Evolutionary conservation across 2,329 filamentous ascomycete genomes (phyloP), one percentile per base, ranked within the genome.

Genomic region (Alternaria sp.): DNA sequence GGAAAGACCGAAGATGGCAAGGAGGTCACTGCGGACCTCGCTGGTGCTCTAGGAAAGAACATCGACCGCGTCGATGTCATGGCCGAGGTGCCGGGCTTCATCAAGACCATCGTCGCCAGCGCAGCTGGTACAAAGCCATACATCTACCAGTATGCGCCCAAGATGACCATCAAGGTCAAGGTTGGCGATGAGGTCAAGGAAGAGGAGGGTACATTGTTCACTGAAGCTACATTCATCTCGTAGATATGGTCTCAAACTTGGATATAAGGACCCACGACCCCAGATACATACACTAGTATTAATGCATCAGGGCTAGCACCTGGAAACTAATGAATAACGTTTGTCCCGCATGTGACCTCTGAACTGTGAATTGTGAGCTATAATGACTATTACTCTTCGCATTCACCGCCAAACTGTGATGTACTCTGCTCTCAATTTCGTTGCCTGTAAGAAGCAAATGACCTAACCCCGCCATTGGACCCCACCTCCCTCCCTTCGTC

Each of bases 141-240:
- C 81, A 98, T 99, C 74, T 99, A 97, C 83, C 96, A 97, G 91
- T 98, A 90, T 81, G 86, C 86, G 18, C 91, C 92, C 61, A 88
- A 88, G 74, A 86, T 93, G 61, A 88, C 87, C 15, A 83, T 99
- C 71, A 95, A 96, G 85, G 75, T 99, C 72, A 96, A 94, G 82
- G 86, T 95, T 67, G 94, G 92, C 53, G 94, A 94, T 62, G 86
- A 92, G 73, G 91, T 94, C 74, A 87, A 89, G 65, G 84, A 86
- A 18, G 95, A 98, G 80, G 85, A 94, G 76, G 96, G 96, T 51
- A 84, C 82, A 50, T 82, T 97, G 58, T 97, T 96, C 82, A 89
- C 88, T 61, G 96, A 99, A 83, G 94, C 96, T 3, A 97, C 94
- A n/a, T 99, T 98, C 84, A 97, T 99, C 82, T 94, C 91, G 56